Evolutionary conservation across 768 basidiomycete genomes (phyloP), one percentile per base, ranked within the genome.

Genomic region (Boletus vinaceobasis): DNA sequence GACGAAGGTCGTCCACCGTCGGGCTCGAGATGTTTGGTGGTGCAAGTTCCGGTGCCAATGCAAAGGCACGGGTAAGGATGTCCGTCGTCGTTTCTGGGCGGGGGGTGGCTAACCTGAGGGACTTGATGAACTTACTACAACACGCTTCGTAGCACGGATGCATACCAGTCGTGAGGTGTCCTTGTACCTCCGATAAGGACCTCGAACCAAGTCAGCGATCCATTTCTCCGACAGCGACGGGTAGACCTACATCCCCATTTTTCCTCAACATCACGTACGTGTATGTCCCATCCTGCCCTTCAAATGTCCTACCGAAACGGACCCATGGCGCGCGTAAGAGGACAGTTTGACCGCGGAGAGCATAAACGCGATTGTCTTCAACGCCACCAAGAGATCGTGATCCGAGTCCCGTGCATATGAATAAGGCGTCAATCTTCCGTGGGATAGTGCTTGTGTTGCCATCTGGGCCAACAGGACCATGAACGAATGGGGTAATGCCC

Each of bases 381-480:
- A 81, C 72, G 6, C 78, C 77, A 8, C 79, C 79, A 1, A 81
- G 69, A 3, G 64, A 65, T 1, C 77, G 69, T 5, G 80, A 77
- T 10, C 79, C 80, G 15, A 91, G 66, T 0, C 89, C 90, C 0
- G 80, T 75, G 60, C 88, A 90, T 7, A 85, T 79, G 8, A 93
- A 52, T 7, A 56, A 37, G 39, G 50, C 55, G 27, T 52, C 36
- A 4, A 43, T 27, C 10, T 23, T 36, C 15, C 17, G 27, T 36
- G 17, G 21, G 1, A 3, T 5, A 43, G 19, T 4, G 43, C 13
- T 26, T n/a, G 32, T 26, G 26, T 19, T 39, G 6, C 13, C 9
- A 15, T 27, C 40, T 23, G 23, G 26, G 21, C 39, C 13, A 14
- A 9, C 40, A 23, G 26, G 19, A 23, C 15, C 19, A 3, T 19